Evolutionary conservation across 495 filamentous ascomycete genomes (phyloP).

Genomic region (Penicillium odoratum): DNA sequence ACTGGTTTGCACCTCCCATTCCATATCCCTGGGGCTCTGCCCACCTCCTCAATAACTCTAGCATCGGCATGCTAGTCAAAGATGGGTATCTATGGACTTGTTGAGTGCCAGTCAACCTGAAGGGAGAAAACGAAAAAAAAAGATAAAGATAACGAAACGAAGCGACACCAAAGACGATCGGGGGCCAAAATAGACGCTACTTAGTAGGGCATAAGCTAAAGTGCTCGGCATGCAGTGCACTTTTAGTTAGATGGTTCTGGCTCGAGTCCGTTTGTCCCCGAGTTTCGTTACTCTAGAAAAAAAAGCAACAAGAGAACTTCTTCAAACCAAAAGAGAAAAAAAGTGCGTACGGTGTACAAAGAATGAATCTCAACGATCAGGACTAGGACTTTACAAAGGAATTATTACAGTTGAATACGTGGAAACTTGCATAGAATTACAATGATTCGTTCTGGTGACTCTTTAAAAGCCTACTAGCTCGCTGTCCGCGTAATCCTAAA

Average conservation of each 20-base stretch:
- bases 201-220: constrained; percentile 2
- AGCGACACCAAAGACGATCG: constrained; percentile 8
- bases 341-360: background rate
- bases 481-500: background rate
- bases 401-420: too few relatives aligned
- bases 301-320: background rate
- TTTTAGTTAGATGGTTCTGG: background rate
- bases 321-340: background rate
- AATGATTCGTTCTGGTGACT: too few relatives aligned
- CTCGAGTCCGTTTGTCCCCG: background rate
- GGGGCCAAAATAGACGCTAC: constrained; percentile 13
- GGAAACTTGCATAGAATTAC: too few relatives aligned
- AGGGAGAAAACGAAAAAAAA: background rate
- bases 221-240: background rate
- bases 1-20: too few relatives aligned
- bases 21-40: background rate
- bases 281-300: background rate
- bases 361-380: background rate
- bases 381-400: background rate
- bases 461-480: background rate
- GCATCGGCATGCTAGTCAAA: background rate
- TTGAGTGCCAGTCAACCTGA: background rate
- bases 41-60: background rate
- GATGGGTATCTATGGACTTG: background rate
- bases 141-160: background rate